Evolutionary conservation across 1,284 basidiomycete species (phyloP), one percentile per base, ranked within the genome.

Genomic region (Chiua sp.): DNA sequence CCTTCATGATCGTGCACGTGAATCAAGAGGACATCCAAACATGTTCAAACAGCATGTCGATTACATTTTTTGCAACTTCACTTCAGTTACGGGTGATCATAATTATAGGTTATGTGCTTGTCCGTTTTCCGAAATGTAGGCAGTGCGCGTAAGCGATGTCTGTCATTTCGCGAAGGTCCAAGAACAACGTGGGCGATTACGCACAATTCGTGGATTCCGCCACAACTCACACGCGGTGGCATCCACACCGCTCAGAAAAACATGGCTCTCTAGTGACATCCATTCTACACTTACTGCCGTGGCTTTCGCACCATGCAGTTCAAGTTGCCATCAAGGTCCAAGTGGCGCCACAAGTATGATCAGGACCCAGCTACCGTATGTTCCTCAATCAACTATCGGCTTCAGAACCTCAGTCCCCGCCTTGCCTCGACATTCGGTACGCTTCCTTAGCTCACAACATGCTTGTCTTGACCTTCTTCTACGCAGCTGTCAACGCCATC

Each of bases 321-420:
- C 62, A 76, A 56, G 61, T 46, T 72, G 20, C 32, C 61, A 30
- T 47, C 47, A 3, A 68, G 51, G 46, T 68, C 59, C 49, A 75
- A 63, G 59, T 58, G 63, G 65, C 65, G 52, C 20, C 74, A 75
- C 52, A 57, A 57, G 47, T 74, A 72, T 33, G 26, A 64, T 30
- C 55, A 65, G 7, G 71, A 73, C 48, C 74, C 73, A 35, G 70
- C 74, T 20, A 73, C 71, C 11, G 44, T 73, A 57, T 75, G 59
- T n/a, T 76, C 74, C 35, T 12, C 59, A 8, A 57, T 68, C 48
- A 68, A 64, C 51, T 28, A 53, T 39, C 63, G 57, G 51, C 55
- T 76, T 15, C 69, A 68, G 56, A 73, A 62, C 50, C 63, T 73
- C 23, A 75, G 68, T 56, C 59, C 68, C 47, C 64, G 73, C 44